These are phyloP conservation scores for Ophidiomyces ophidiicola DNA, from an alignment of 2,329 filamentous ascomycete species.

Conservation along the genomic window DNA sequence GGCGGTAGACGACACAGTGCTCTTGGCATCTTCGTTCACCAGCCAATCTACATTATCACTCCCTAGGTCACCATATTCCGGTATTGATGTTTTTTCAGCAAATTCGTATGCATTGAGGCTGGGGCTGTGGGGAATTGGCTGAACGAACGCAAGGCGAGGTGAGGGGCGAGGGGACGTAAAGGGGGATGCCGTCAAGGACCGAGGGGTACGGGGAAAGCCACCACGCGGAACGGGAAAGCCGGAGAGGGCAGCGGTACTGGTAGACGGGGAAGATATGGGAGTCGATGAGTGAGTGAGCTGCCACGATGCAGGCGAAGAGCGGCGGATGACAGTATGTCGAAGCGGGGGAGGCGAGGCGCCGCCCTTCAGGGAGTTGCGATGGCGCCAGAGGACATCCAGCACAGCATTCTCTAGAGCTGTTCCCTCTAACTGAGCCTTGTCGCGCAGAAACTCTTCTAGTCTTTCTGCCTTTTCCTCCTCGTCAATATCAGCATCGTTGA, in stretches of 20 bases:
- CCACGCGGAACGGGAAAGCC: constrained; percentile 63
- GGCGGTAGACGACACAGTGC: constrained; percentile 66
- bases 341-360: constrained; percentile 72
- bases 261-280: constrained; percentile 68
- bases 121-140: constrained; percentile 89
- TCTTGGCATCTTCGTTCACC: constrained; percentile 72
- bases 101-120: constrained; percentile 93
- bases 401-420: constrained; percentile 76
- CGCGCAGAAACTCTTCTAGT: constrained; percentile 72
- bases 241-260: constrained; percentile 68
- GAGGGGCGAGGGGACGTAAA: constrained; percentile 91
- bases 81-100: constrained; percentile 65
- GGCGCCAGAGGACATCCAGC: constrained; percentile 71
- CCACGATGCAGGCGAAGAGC: constrained; percentile 88
- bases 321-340: constrained; percentile 77
- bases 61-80: constrained; percentile 82
- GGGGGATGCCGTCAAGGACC: constrained; percentile 66
- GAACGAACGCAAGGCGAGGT: constrained; percentile 77
- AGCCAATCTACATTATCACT: constrained; percentile 96
- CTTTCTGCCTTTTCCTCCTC: constrained; percentile 94
- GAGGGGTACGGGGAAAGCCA: constrained; percentile 63
- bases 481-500: constrained; percentile 69
- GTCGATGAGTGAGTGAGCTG: constrained; percentile 63
- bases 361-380: constrained; percentile 31
- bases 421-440: constrained; percentile 63